Base-by-base conservation (phyloP, 257 asterid genomes). In the Salvia miltiorrhiza region DNA sequence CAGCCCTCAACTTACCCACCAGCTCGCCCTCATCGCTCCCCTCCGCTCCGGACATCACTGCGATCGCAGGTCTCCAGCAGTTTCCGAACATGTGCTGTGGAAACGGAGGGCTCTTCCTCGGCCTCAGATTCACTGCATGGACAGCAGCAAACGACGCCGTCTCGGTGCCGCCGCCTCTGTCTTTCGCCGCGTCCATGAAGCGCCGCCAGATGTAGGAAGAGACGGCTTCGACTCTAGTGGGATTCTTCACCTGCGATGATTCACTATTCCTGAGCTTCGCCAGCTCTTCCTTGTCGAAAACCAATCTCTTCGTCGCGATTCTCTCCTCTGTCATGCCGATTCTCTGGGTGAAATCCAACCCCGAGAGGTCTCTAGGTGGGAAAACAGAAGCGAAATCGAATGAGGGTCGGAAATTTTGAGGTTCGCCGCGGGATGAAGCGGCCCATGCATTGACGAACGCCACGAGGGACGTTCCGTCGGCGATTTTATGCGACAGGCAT, bases 61-160 rank as follows among this genome's bases (percentile, higher is more conserved):
- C 68, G 47, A 70, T 19, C 1, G 67, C 7, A 0, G 35, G 49
- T 3, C 61, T 21, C 68, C 75, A 70, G 10, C 68, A 58, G 5
- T 70, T 70, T 2, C 75, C 75, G 9, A 70, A 70, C 61, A 20
- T 8, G 19, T 59, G 39, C 4, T 32, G 12, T 0, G 61, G 20
- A 12, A 70, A 21, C 0, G 68, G 68, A 0, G 75, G 75, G 12
- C 8, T 54, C 32, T 24, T 39, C 39, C 64, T 67, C 10, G 73
- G 55, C 64, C 73, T 67, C 12, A 67, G 44, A 39, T 53, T 67
- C 43, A 67, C 73, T 5, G 73, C 73, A 24, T 67, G 73, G 9
- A 40, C 65, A 0, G 55, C 73, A 4, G 50, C 64, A 40, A 54
- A 67, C 54, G 44, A 53, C 12, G 73, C 23, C 16, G 58, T 10